Percentiles rank a stretch among this genome's conserved stretches.
Conservation (phyloP, 169 alveolate genomes). For the Condylostoma magnum region DNA sequence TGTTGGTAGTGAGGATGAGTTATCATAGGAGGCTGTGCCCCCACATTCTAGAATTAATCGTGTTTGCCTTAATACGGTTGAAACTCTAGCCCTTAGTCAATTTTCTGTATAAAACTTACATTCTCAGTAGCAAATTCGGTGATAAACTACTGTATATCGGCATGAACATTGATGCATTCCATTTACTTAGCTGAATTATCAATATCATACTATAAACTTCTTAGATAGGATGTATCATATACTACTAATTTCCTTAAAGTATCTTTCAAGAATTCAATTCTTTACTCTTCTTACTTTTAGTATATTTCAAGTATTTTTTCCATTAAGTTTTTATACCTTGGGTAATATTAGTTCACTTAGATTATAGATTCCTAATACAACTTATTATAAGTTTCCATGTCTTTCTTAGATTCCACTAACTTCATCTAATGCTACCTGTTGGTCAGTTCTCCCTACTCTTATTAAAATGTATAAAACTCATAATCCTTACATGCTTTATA, state of each 20-base stretch:
- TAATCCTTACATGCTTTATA: constrained; percentile 20
- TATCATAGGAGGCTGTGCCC: neutral
- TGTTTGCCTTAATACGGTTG: constrained; percentile 21
- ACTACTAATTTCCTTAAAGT: constrained; percentile 22
- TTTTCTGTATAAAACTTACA: too few species aligned
- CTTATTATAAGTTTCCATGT: neutral
- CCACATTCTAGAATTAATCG: neutral
- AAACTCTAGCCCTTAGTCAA: too few species aligned
- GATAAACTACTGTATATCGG: constrained; percentile 20
- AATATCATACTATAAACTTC: constrained; percentile 30
- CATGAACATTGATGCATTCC: constrained; percentile 14
- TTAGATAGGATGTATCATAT: constrained; percentile 22
- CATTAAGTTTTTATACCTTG: neutral
- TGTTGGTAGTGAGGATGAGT: neutral
- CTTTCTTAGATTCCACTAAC: neutral
- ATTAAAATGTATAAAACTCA: neutral
- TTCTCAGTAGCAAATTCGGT: neutral
- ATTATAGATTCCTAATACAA: neutral
- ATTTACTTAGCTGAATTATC: constrained; percentile 10
- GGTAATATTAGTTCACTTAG: neutral
- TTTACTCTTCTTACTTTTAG: constrained; percentile 31
- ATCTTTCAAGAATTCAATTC: constrained; percentile 26
- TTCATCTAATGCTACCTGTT: neutral
- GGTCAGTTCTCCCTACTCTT: constrained; percentile 1
- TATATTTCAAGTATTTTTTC: constrained; percentile 27